Base-by-base conservation (phyloP, 805 yeast species). In the Lipomyces sp. region DNA sequence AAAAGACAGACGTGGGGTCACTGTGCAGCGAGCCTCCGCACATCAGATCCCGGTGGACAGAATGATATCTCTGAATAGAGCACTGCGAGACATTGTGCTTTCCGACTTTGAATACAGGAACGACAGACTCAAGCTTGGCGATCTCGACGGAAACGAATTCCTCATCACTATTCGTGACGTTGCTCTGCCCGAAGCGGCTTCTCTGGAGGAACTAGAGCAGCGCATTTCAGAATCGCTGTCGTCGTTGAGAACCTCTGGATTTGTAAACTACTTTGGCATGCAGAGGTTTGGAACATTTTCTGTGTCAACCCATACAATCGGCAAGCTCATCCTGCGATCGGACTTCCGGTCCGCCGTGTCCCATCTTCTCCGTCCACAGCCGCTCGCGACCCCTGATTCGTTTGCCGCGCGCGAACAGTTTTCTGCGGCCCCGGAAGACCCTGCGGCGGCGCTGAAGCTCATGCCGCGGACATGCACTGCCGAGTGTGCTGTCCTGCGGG, bases 221-320 rank as follows among this genome's bases (percentile, higher is more conserved):
- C 70, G 74, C 2, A 71, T 88, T 16, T 65, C 67, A 13, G 65
- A 71, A 8, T 76, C 88, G 23, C 74, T 90, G 58, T 64, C 72
- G 4, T 76, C 87, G 0, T 71, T 91, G 45, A 71, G 73, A 44
- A 73, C 72, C 1, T 73, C 76, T 26, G 99, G 99, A 0, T 93
- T 87, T 63, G 84, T 93, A 57, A 93, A 93, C 68, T 93, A 93
- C 65, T 93, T 78, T 66, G 99, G 99, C n/a, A 84, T 93, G 90
- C 99, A 93, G 72, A 75, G 99, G 64, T 93, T 93, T 67, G 99
- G 99, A 26, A 90, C 98, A 0, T 91, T 88, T 64, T 86, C 96
- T 11, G 76, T 89, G 26, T 87, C 98, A 2, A 90, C 98, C 0
- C 97, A 93, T 68, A 78, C 76, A 28, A 74, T 90, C 47, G 99